Percentiles rank a stretch among this genome's conserved stretches.
These are phyloP conservation scores for Lentinula detonsa DNA, from an alignment of 768 basidiomycete species.

Conservation along the genomic window DNA sequence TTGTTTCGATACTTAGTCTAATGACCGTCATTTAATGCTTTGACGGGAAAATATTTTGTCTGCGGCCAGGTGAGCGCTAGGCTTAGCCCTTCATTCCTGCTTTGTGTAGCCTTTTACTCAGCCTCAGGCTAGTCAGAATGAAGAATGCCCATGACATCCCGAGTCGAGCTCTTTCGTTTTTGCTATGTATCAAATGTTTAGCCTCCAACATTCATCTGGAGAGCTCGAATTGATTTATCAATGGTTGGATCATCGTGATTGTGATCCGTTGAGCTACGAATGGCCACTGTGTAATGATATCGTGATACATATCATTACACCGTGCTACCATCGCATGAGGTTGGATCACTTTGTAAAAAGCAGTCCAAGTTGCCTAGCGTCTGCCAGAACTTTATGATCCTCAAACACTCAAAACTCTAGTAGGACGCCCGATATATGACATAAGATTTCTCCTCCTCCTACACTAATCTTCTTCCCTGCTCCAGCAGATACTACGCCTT, in stretches of 20 bases:
- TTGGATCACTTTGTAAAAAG: not conserved
- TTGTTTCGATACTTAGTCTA: not conserved
- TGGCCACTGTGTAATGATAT: not conserved
- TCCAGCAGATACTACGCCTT: not conserved
- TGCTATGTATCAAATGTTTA: too few relatives aligned
- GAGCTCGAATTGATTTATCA: too few relatives aligned
- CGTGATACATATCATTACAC: not conserved
- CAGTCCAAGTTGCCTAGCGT: not conserved
- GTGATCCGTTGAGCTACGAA: too few relatives aligned
- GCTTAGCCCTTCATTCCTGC: too few relatives aligned
- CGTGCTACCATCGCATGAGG: not conserved
- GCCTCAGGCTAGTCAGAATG: too few relatives aligned
- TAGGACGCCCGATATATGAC: not conserved
- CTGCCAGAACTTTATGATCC: not conserved
- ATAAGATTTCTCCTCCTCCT: not conserved
- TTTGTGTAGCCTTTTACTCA: too few relatives aligned
- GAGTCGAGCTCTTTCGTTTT: too few relatives aligned
- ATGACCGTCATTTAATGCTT: not conserved
- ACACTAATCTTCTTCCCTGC: not conserved
- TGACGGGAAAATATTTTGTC: not conserved
- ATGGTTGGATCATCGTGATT: too few relatives aligned
- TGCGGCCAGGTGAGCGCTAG: too few relatives aligned
- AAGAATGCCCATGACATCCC: too few relatives aligned
- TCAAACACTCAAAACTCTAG: not conserved
- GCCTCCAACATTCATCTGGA: too few relatives aligned